Evolutionary conservation across 345 rosid genomes (phyloP).

Genomic region (thale cress (Arabidopsis thaliana)): DNA sequence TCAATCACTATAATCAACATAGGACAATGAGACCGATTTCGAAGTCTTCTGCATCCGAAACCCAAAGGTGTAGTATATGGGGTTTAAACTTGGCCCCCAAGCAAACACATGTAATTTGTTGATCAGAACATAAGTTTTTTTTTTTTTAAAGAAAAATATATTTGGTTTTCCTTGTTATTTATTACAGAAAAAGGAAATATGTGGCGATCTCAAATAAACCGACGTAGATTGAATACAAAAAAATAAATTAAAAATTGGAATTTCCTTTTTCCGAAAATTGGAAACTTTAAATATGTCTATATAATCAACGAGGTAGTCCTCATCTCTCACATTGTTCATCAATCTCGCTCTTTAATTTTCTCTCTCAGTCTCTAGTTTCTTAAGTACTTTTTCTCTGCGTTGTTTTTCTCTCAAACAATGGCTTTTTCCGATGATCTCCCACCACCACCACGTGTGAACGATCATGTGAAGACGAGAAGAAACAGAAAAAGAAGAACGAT

Average conservation of each 20-base stretch:
- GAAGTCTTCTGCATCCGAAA: neutral
- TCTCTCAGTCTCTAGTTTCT: neutral
- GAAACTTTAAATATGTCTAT: neutral
- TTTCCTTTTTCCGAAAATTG: conserved; percentile 2
- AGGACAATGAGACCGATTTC: neutral
- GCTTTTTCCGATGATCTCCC: conserved; percentile 19
- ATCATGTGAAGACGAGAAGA: neutral
- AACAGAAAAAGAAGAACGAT: neutral
- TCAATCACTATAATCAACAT: neutral
- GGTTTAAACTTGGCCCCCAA: conserved; percentile 20
- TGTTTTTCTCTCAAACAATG: conserved; percentile 8
- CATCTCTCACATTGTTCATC: neutral
- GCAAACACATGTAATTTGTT: neutral
- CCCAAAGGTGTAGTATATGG: neutral
- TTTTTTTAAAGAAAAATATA: too few species aligned
- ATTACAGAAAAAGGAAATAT: too few species aligned
- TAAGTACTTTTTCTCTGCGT: neutral
- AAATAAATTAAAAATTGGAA: neutral
- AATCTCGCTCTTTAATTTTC: neutral
- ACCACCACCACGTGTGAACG: neutral
- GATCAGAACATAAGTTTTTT: neutral
- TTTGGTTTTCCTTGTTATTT: too few species aligned
- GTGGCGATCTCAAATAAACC: neutral
- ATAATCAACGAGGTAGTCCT: neutral
- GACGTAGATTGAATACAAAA: neutral